phyloP scores from a whole-genome alignment of 768 basidiomycete species.

The Lactarius hengduanensis region DNA sequence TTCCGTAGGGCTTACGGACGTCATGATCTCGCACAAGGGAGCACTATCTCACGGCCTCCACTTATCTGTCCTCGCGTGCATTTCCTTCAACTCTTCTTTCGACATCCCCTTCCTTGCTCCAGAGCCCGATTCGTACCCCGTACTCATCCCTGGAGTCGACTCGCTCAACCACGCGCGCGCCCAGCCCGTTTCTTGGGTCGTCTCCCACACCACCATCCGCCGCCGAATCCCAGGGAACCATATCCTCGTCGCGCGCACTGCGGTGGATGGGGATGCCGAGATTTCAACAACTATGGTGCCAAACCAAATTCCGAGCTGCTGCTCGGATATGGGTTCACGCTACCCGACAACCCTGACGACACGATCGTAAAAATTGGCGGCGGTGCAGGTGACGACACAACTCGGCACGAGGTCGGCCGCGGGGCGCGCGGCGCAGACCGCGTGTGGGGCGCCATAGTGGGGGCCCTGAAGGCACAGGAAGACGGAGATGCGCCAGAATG shows the following conservation, averaged over 20 bases:
- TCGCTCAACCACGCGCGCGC: slow-evolving; percentile 80
- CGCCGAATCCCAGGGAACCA: slow-evolving; percentile 34
- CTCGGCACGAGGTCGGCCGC: slow-evolving; percentile 65
- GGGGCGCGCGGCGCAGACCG: slow-evolving; percentile 50
- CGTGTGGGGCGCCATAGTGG: slow-evolving; percentile 58
- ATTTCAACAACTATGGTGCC: slow-evolving; percentile 89
- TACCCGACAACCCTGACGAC: slow-evolving; percentile 80
- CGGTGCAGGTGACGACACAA: slow-evolving; percentile 28
- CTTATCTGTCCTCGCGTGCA: slow-evolving; percentile 82
- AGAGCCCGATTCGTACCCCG: slow-evolving; percentile 57
- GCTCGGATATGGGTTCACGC: slow-evolving; percentile 89
- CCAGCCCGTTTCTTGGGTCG: slow-evolving; percentile 80
- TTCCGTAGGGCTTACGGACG: slow-evolving; percentile 8
- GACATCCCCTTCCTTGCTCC: slow-evolving; percentile 48
- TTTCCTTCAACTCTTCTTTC: slow-evolving; percentile 85
- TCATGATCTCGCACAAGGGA: slow-evolving; percentile 48
- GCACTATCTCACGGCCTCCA: slow-evolving; percentile 64
- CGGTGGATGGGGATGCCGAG: slow-evolving; percentile 47
- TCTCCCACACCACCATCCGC: slow-evolving; percentile 37
- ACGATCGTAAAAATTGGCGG: slow-evolving; percentile 80
- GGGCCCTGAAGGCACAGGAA: slow-evolving; percentile 34
- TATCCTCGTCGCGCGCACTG: slow-evolving; percentile 63
- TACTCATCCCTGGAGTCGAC: slow-evolving; percentile 86
- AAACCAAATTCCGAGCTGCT: slow-evolving; percentile 89
- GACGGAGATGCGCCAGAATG: slow-evolving; percentile 33